Conservation (phyloP, 148 eudicot species). For the Silene uniflora region DNA sequence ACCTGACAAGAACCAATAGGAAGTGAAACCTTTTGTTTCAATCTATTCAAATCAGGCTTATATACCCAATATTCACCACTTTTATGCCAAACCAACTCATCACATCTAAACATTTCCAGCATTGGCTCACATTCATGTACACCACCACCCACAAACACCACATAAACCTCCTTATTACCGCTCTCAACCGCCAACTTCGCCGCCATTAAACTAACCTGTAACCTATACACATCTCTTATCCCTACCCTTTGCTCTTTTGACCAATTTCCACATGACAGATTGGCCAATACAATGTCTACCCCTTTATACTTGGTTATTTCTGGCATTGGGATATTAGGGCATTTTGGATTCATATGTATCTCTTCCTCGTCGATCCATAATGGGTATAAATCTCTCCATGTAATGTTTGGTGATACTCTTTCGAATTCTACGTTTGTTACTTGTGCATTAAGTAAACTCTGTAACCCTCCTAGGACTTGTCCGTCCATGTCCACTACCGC, state of each 20-base stretch:
- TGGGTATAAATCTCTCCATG: conserved; percentile 4
- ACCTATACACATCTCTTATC: conserved; percentile 11
- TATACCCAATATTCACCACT: conserved; percentile 1
- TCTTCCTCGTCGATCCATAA: conserved; percentile 7
- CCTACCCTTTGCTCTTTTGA: neutral
- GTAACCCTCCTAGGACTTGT: neutral
- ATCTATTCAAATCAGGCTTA: neutral
- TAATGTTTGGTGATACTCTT: neutral
- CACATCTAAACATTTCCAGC: conserved; percentile 11
- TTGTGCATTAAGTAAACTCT: neutral
- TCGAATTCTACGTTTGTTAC: neutral
- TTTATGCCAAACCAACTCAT: neutral
- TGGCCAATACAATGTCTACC: neutral
- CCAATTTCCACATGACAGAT: conserved; percentile 7
- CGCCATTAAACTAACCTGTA: conserved; percentile 11
- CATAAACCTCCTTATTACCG: neutral
- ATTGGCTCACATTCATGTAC: conserved; percentile 6
- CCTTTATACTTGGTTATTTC: neutral
- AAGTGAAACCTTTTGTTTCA: conserved; percentile 6
- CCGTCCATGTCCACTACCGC: neutral
- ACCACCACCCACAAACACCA: neutral
- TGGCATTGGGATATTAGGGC: conserved; percentile 8
- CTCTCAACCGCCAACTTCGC: neutral
- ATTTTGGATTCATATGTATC: neutral
- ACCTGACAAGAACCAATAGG: conserved; percentile 9